Conservation (phyloP, 306 rosid genomes). For the Senna tora region DNA sequence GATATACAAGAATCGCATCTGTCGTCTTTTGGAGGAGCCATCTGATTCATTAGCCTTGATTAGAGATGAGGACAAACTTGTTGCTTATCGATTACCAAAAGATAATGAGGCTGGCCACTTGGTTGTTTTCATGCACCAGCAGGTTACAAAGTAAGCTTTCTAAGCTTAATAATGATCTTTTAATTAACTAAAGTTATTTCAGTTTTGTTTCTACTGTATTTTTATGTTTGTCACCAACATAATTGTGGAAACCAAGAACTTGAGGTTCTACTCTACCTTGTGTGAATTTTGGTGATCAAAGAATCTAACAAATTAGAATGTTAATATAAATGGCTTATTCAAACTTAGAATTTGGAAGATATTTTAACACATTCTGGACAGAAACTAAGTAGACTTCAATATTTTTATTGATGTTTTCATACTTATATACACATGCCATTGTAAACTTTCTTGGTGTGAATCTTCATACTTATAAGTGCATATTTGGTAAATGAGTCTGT, state of each 20-base stretch:
- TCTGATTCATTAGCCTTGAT: slow-evolving; percentile 58
- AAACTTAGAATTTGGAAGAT: slow-evolving; percentile 5
- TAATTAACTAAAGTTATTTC: slow-evolving; percentile 7
- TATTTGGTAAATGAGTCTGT: slow-evolving; percentile 18
- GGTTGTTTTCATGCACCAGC: slow-evolving; percentile 64
- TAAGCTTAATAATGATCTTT: slow-evolving; percentile 20
- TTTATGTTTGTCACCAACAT: background rate
- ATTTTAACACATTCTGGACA: background rate
- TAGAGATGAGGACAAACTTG: slow-evolving; percentile 77
- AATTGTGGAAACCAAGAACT: slow-evolving; percentile 19
- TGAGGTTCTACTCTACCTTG: slow-evolving; percentile 1
- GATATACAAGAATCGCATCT: slow-evolving; percentile 49
- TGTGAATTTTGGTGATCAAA: slow-evolving; percentile 9
- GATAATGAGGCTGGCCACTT: slow-evolving; percentile 44
- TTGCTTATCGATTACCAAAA: slow-evolving; percentile 73
- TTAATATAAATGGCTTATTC: slow-evolving; percentile 25
- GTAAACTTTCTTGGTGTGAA: slow-evolving; percentile 1
- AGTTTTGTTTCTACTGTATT: slow-evolving; percentile 7
- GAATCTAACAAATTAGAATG: slow-evolving; percentile 17
- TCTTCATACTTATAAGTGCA: background rate
- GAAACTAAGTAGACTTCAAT: background rate
- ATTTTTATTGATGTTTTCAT: background rate
- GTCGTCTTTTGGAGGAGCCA: slow-evolving; percentile 55
- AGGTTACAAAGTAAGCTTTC: slow-evolving; percentile 53
- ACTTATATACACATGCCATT: background rate